Conservation (phyloP, 306 rosid species). For the Lathyrus oleraceus region DNA sequence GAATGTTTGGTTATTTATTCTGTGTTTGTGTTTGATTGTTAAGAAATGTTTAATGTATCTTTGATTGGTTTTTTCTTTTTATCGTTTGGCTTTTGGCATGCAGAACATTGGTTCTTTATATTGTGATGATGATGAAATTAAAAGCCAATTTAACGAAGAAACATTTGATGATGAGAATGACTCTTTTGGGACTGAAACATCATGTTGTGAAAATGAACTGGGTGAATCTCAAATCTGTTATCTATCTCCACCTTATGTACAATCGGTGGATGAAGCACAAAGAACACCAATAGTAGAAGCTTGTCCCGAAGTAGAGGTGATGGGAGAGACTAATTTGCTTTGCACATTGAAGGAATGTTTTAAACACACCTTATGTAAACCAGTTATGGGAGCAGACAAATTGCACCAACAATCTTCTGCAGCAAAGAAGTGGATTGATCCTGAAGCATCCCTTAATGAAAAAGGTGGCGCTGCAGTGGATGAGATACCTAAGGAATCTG, state of each 20-base stretch:
- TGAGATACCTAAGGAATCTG: slow-evolving; percentile 27
- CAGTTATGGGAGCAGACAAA: slow-evolving; percentile 38
- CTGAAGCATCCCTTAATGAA: slow-evolving; percentile 10
- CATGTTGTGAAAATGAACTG: slow-evolving; percentile 6
- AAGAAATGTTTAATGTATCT: neutral
- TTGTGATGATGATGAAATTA: slow-evolving; percentile 41
- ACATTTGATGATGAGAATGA: slow-evolving; percentile 5
- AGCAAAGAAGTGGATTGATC: slow-evolving; percentile 17
- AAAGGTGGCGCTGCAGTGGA: slow-evolving; percentile 7
- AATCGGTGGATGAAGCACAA: slow-evolving; percentile 30
- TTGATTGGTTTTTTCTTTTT: neutral
- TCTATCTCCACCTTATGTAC: slow-evolving; percentile 36
- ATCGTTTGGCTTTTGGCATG: slow-evolving; percentile 1
- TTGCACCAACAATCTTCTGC: slow-evolving; percentile 28
- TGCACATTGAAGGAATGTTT: slow-evolving; percentile 42
- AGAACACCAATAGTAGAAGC: slow-evolving; percentile 13
- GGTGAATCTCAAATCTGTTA: slow-evolving; percentile 11
- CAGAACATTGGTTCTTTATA: slow-evolving; percentile 29
- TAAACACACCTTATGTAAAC: slow-evolving; percentile 35
- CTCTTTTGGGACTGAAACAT: slow-evolving; percentile 37
- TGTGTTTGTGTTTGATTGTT: neutral
- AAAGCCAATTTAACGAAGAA: slow-evolving; percentile 31
- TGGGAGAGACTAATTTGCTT: slow-evolving; percentile 37
- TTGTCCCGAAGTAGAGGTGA: slow-evolving; percentile 29
- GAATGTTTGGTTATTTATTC: neutral